Evolutionary conservation across 1,284 basidiomycete species (phyloP), one percentile per base, ranked within the genome.

Genomic region (Apiotrichum veenhuisii): DNA sequence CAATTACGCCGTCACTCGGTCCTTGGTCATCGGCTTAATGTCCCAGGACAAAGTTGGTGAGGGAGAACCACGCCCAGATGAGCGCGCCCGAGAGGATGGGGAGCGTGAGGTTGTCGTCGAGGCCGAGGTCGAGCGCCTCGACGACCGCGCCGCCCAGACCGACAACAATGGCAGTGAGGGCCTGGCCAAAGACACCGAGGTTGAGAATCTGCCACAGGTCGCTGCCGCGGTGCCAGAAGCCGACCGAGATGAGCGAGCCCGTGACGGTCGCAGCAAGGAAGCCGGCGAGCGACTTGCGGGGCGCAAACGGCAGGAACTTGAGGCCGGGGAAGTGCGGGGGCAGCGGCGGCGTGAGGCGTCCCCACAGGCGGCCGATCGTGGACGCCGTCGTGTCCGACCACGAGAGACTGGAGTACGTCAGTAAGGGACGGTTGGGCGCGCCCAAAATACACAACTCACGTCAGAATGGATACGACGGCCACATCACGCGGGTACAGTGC

Each of bases 361-460:
- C 92, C 74, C 86, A 92, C 41, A 92, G 80, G 25, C 95, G 86
- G 41, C 95, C 95, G 61, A 97, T 82, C 8, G 91, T 92, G 4
- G 93, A 96, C 0, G 95, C 95, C 17, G 90, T 85, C 0, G 95
- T 98, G 78, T 98, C 95, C 4, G 91, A 93, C 91, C 95, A 97
- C 27, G 93, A 94, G 44, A 98, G 85, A 61, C 90, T 94, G 59
- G 5, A 22, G 22, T 12, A n/a, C n/a, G 54, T 55, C 26, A 55
- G 50, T 42, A 49, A 17, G 7, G 14, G 10, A 52, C 5, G 17
- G 2, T 14, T 12, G 23, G 11, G n/a, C 22, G 12, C 18, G n/a
- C 30, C 30, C 30, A 12, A 30, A 5, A 30, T 12, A 30, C 30
- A 11, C 3, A 20, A 81, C 88, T 65, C 72, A 90, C 90, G 91